Conservation (phyloP, 345 rosid species). For the Conringia planisiliqua region DNA sequence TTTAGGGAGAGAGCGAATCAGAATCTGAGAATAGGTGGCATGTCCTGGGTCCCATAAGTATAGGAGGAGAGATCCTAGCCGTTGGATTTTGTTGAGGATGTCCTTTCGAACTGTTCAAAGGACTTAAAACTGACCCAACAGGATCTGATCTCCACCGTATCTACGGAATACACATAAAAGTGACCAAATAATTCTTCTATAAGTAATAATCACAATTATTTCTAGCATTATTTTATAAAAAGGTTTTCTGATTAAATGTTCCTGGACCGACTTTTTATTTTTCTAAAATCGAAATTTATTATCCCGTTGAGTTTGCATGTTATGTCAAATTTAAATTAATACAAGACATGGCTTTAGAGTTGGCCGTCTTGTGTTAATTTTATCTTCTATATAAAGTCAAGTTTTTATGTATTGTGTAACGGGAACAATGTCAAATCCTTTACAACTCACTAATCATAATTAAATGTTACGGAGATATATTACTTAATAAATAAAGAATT, state of each 20-base stretch:
- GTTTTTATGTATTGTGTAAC: neutral
- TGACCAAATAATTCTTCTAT: conserved; percentile 24
- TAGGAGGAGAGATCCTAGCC: conserved; percentile 25
- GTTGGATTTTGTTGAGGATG: conserved; percentile 31
- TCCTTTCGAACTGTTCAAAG: conserved; percentile 29
- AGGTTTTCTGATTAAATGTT: conserved; percentile 28
- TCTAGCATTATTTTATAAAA: conserved; percentile 1
- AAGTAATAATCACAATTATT: neutral
- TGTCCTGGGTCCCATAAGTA: conserved; percentile 26
- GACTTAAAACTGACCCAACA: conserved; percentile 27
- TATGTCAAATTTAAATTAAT: conserved; percentile 33
- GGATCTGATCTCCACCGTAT: conserved; percentile 37
- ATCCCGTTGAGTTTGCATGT: conserved; percentile 35
- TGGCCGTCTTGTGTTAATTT: conserved; percentile 16
- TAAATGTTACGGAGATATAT: neutral
- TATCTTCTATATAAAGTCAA: conserved; percentile 27
- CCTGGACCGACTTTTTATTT: conserved; percentile 28
- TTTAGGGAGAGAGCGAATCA: conserved; percentile 30
- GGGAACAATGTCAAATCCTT: conserved; percentile 29
- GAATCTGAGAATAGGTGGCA: conserved; percentile 37
- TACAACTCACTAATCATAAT: conserved; percentile 27
- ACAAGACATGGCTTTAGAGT: conserved; percentile 18
- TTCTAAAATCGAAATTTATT: neutral
- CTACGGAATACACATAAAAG: conserved; percentile 26
- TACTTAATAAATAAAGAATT: neutral